These are phyloP conservation scores for Mortierella alpina DNA, from an alignment of 192 early-diverging fungal species.

Conservation along the genomic window DNA sequence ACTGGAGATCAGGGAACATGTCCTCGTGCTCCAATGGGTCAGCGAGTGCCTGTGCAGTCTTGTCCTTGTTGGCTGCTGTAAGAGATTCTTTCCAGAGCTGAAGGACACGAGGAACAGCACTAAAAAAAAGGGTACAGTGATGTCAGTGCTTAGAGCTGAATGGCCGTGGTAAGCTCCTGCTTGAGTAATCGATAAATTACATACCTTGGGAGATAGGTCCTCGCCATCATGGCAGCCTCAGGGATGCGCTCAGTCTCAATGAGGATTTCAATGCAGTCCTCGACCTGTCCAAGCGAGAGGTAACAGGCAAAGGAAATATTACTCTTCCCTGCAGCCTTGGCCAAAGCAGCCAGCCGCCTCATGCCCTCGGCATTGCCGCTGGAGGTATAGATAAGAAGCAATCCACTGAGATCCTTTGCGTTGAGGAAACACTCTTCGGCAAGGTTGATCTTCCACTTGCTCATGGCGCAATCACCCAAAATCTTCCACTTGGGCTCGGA, in stretches of 20 bases:
- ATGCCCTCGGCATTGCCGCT: conserved; percentile 87
- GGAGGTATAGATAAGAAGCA: conserved; percentile 92
- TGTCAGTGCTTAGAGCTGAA: background rate
- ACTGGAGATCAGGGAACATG: conserved; percentile 87
- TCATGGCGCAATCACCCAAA: conserved; percentile 91
- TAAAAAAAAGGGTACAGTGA: background rate
- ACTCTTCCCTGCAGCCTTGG: conserved; percentile 79
- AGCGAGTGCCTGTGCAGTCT: conserved; percentile 90
- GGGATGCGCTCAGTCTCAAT: conserved; percentile 88
- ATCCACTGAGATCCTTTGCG: conserved; percentile 91
- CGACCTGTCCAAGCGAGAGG: conserved; percentile 78
- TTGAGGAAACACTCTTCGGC: conserved; percentile 91
- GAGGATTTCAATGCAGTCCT: conserved; percentile 89
- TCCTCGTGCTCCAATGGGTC: conserved; percentile 85
- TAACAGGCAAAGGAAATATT: conserved; percentile 94
- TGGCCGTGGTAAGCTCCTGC: background rate
- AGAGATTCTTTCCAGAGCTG: conserved; percentile 86
- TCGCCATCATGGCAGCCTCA: conserved; percentile 97
- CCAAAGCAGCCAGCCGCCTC: conserved; percentile 75
- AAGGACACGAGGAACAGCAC: conserved; percentile 74
- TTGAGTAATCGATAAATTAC: background rate
- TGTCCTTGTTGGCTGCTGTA: conserved; percentile 73
- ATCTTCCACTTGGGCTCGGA: conserved; percentile 95
- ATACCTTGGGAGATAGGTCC: conserved; percentile 84
- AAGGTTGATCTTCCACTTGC: conserved; percentile 87